Evolutionary conservation across 768 basidiomycete genomes (phyloP).

Genomic region (Russula foetens): DNA sequence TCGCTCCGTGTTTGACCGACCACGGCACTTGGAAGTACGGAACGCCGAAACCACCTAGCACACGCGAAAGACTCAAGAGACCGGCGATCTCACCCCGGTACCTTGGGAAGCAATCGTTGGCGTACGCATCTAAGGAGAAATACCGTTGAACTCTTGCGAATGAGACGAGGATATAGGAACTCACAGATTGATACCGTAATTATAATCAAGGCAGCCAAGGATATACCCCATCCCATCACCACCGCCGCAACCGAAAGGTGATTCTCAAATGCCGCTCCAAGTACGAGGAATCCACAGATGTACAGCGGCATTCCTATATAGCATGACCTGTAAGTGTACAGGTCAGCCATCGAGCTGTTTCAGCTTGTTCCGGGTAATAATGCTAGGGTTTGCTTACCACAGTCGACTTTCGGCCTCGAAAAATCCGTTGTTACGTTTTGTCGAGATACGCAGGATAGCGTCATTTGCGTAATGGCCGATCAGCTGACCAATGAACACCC

Average conservation of each 20-base stretch:
- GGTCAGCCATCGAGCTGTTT: neutral
- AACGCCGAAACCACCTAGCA: constrained; percentile 53
- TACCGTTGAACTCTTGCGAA: constrained; percentile 15
- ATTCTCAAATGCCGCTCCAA: constrained; percentile 49
- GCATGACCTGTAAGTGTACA: constrained; percentile 37
- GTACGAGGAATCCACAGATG: constrained; percentile 49
- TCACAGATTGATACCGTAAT: constrained; percentile 55
- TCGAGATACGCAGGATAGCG: constrained; percentile 35
- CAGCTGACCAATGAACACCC: constrained; percentile 43
- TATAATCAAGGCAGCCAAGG: constrained; percentile 47
- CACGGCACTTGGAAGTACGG: constrained; percentile 62
- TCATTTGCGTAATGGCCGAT: constrained; percentile 46
- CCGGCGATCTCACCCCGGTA: constrained; percentile 55
- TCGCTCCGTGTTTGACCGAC: constrained; percentile 50
- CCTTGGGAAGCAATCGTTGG: constrained; percentile 42
- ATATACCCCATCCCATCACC: constrained; percentile 62
- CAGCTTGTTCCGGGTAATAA: neutral
- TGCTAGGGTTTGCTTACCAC: constrained; percentile 33
- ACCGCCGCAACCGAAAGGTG: constrained; percentile 44
- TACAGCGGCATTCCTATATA: constrained; percentile 55
- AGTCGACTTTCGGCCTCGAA: constrained; percentile 51
- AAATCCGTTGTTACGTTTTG: constrained; percentile 40
- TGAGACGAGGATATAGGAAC: constrained; percentile 22
- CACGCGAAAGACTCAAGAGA: constrained; percentile 48
- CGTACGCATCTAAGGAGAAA: constrained; percentile 34